Conservation (phyloP, 164 flowering plant genomes). For the Platanus orientalis region DNA sequence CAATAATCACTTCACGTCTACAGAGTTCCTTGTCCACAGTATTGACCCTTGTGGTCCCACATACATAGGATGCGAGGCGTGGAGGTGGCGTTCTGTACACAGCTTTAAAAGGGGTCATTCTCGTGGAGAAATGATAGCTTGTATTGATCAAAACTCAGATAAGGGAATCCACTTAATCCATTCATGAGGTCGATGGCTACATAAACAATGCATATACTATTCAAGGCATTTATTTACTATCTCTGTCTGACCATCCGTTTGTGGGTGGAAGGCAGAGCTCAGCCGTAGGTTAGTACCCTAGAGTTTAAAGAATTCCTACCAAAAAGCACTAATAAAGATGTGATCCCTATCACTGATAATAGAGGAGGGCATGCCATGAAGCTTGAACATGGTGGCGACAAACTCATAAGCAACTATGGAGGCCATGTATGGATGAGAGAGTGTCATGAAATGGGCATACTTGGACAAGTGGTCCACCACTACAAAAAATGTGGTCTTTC, state of each 20-base stretch:
- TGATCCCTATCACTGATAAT: conserved; percentile 8
- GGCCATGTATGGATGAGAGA: neutral
- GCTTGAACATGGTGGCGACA: neutral
- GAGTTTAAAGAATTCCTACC: too few relatives aligned
- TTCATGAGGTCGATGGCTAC: neutral
- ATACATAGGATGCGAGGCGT: neutral
- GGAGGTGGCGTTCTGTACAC: conserved; percentile 1
- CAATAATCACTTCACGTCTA: neutral
- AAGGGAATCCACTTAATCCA: conserved; percentile 6
- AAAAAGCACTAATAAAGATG: neutral
- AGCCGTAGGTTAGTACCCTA: neutral
- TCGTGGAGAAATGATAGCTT: neutral
- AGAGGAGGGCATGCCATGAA: too few relatives aligned
- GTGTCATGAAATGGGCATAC: neutral
- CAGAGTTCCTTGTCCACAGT: neutral
- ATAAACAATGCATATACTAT: conserved; percentile 6
- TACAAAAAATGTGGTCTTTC: neutral
- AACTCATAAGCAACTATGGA: neutral
- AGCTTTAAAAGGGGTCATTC: conserved; percentile 5
- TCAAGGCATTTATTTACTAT: too few relatives aligned
- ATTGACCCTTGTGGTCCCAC: neutral
- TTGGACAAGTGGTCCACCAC: too few relatives aligned
- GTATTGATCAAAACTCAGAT: conserved; percentile 14
- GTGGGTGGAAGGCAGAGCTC: too few relatives aligned
- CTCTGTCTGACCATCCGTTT: conserved; percentile 10